Evolutionary conservation across 768 basidiomycete genomes (phyloP), one percentile per base, ranked within the genome.

Genomic region (Chiua virens): DNA sequence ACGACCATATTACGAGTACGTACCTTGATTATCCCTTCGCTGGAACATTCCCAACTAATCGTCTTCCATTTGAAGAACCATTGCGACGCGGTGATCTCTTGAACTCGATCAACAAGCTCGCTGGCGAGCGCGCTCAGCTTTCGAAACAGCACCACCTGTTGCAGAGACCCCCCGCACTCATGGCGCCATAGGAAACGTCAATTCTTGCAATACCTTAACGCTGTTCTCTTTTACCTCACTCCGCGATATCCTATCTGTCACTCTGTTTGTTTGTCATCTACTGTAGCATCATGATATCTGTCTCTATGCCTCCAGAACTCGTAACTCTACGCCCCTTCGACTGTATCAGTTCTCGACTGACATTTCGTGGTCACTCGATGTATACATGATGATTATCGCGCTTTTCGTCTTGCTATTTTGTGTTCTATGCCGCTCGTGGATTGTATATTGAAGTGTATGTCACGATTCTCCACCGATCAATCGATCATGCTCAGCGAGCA

Each of bases 1-100:
- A 89, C 63, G 87, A 88, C 61, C 87, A 89, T 57, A 89, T 89
- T 47, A 90, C 87, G 23, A 91, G 88, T 90, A 61, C 45, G 86
- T 72, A 8, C 15, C 45, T 42, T 20, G 25, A 32, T 43, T 15
- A 34, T 32, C 10, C n/a, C n/a, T n/a, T 41, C 2, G 11, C 5
- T 14, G 42, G 25, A 17, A 38, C 23, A 11, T 38, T 14, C 18
- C 37, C 53, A 47, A 62, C 45, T 30, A 15, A n/a, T 46, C 13
- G 25, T 39, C 0, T n/a, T 15, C 21, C n/a, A 14, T 8, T 14
- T 53, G 21, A 56, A 89, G 89, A 92, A 75, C 89, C 89, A 1
- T 65, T 92, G 42, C 80, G 90, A 49, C 82, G 89, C 39, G 85
- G 80, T 7, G 89, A 92, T 62, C 78, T 92, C 8, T 69, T 90